phyloP scores from a whole-genome alignment of 2,329 filamentous ascomycete genomes.

The Paraphoma sp. region DNA sequence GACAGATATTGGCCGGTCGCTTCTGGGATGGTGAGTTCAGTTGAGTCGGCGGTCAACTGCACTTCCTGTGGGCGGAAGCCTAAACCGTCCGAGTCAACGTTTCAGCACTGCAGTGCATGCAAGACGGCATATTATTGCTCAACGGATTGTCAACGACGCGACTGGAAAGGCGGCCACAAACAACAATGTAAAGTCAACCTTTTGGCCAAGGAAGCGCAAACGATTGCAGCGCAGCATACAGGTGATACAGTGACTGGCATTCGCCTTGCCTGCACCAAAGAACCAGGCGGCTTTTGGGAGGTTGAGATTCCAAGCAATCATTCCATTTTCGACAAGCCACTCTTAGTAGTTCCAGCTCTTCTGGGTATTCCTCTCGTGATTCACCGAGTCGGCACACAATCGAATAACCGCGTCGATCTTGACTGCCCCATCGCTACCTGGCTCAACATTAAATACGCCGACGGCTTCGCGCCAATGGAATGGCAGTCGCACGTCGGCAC shows the following conservation, averaged over 20 bases:
- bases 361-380: neutral
- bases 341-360: neutral
- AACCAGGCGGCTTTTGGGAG: neutral
- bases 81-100: too few species aligned
- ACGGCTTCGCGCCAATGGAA: neutral
- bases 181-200: neutral
- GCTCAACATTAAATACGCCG: neutral
- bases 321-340: neutral
- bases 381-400: neutral
- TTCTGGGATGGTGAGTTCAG: neutral
- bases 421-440: neutral
- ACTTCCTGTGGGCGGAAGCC: too few species aligned
- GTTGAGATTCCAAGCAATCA: neutral
- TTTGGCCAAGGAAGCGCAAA: neutral
- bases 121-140: too few species aligned
- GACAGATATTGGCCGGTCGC: conserved; percentile 4
- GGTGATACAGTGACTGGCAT: neutral
- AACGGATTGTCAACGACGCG: too few species aligned
- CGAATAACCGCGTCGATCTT: neutral
- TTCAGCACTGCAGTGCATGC: too few species aligned
- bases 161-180: neutral
- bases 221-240: neutral
- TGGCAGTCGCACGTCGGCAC: conserved; percentile 3
- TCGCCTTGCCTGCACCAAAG: neutral
- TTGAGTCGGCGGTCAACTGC: too few species aligned